Evolutionary conservation across 1,139 yeast genomes (phyloP).

Genomic region (Geotrichum citri-aurantii): DNA sequence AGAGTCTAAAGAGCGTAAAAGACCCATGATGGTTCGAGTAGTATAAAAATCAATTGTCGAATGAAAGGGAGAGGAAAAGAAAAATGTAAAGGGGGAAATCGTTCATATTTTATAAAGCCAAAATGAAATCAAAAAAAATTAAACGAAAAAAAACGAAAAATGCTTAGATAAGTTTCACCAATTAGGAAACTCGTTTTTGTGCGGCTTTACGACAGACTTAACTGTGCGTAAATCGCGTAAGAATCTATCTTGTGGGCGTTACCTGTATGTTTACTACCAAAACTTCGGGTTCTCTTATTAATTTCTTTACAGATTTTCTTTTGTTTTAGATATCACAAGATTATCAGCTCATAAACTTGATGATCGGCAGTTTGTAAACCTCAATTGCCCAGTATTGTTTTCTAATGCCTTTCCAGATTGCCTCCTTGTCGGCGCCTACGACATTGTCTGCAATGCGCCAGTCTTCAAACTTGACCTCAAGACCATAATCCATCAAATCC

Average conservation of each 20-base stretch:
- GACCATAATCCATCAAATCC: conserved; percentile 75
- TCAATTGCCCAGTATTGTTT: conserved; percentile 58
- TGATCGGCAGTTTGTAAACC: conserved; percentile 19
- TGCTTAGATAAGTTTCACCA: background rate
- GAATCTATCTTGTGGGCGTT: background rate
- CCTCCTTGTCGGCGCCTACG: conserved; percentile 19
- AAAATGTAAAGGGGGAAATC: background rate
- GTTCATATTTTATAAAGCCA: background rate
- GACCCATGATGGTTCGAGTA: conserved; percentile 11
- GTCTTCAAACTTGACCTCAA: conserved; percentile 49
- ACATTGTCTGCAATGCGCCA: conserved; percentile 24
- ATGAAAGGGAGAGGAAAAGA: background rate
- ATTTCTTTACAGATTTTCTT: too few species aligned
- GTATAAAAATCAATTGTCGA: background rate
- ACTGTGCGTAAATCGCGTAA: background rate
- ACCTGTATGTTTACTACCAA: too few species aligned
- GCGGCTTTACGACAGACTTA: background rate
- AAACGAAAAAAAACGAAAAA: background rate
- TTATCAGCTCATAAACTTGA: conserved; percentile 16
- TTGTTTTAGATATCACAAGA: background rate
- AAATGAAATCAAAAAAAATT: background rate
- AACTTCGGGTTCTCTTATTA: too few species aligned
- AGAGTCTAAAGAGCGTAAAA: conserved; percentile 16
- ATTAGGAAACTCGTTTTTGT: background rate
- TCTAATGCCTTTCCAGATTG: conserved; percentile 67